A percentile compares a stretch with the other conserved stretches of the same genome.
Conservation (phyloP, 208 protist genomes). For the Acanthamoeba triangularis region DNA sequence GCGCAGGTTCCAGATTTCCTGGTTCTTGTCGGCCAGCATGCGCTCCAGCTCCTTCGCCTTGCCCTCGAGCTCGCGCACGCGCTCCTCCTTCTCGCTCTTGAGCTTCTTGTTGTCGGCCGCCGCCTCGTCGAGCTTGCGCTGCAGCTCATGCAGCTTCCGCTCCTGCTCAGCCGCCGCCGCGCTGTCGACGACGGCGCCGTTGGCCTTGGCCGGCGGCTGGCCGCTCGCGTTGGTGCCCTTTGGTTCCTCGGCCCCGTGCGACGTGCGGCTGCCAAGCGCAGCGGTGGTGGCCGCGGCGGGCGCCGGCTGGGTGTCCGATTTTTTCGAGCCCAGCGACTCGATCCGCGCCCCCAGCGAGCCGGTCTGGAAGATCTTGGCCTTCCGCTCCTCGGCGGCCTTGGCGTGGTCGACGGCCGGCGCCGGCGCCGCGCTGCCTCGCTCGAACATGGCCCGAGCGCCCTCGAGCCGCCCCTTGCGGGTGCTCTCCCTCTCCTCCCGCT, state of each 20-base stretch:
- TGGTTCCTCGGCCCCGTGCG: neutral
- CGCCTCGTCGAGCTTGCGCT: constrained; percentile 23
- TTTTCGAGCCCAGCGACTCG: constrained; percentile 3
- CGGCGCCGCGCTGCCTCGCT: neutral
- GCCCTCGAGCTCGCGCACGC: constrained; percentile 9
- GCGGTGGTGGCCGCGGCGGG: neutral
- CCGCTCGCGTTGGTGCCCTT: neutral
- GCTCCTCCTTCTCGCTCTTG: neutral
- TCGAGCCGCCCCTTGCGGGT: neutral
- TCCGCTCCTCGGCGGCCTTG: neutral
- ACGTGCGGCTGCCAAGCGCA: neutral
- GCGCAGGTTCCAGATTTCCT: constrained; percentile 48
- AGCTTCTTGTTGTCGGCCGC: neutral
- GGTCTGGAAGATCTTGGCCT: constrained; percentile 9
- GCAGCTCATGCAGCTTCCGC: constrained; percentile 9
- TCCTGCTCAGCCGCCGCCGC: constrained; percentile 9
- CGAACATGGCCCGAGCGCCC: constrained; percentile 15
- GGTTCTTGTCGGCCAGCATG: constrained; percentile 1
- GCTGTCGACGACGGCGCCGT: neutral
- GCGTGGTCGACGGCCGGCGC: neutral
- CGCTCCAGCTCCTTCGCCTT: constrained; percentile 17
- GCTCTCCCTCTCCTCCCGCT: neutral
- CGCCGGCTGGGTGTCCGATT: neutral
- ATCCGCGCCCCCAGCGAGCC: neutral
- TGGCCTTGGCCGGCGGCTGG: neutral